Evolutionary conservation across 495 filamentous ascomycete species (phyloP), one percentile per base, ranked within the genome.

Genomic region (Trichoderma erinaceum): DNA sequence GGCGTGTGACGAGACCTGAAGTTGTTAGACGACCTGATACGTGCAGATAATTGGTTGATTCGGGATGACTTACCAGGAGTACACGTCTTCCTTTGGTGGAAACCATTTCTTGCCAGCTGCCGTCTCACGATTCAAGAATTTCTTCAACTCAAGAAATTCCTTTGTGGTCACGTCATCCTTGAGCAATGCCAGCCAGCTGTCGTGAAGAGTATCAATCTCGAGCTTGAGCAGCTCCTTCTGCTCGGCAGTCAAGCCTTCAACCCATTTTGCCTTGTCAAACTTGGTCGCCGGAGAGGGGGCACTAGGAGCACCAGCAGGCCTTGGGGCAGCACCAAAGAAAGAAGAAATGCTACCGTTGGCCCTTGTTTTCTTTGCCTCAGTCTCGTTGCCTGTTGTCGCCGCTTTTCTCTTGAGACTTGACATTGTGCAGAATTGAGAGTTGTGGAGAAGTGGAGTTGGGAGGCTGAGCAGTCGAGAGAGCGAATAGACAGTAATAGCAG

Each of bases 181-280:
- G 58, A 99, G 83, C 66, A 89, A 88, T 41, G 86, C 86, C 63
- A 99, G 82, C 95, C 95, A 99, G 78, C 87, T 93, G 50, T 92
- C 91, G 73, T 98, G 83, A 71, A 99, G 80, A 0, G 92, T 97
- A 48, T 94, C 85, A 73, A 98, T 97, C 77, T 99, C 95, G 38
- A 99, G 83, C 69, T 90, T 80, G 46, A 99, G 82, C 32, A 98
- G 80, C 21, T 88, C 83, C 73, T 87, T 90, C 76, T 97, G 92
- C 80, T 98, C 96, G 6, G 83, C 71, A 0, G 87, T 93, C 68
- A 99, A 82, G 50, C 85, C 86, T 15, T 85, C 84, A 1, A 92
- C 82, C 95, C 95, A 99, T 80, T 88, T 90, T 7, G 82, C 85
- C 78, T 97, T 97, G 80, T 97, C 85, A 79, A 97, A 97, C 64